These are phyloP conservation scores for Nymphaea thermarum DNA, from an alignment of 164 flowering plant species.

Conservation along the genomic window DNA sequence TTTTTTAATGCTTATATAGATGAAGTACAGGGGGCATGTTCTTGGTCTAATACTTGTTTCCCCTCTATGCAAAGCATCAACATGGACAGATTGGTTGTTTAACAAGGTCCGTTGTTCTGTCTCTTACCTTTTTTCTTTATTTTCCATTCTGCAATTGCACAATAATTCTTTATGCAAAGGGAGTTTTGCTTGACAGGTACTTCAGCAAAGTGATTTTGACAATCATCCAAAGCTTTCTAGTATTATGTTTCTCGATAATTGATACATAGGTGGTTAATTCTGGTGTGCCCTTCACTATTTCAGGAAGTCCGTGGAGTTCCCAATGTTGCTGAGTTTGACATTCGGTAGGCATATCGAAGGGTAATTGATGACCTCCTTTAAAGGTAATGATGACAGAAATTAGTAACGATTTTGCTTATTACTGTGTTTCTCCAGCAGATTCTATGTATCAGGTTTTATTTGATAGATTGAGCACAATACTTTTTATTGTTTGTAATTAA, in stretches of 20 bases:
- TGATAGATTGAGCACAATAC: no score
- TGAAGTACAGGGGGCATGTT: constrained; percentile 55
- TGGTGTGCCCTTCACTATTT: background rate
- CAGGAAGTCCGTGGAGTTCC: constrained; percentile 74
- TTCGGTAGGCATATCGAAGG: constrained; percentile 73
- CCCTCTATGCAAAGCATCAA: constrained; percentile 58
- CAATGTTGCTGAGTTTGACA: constrained; percentile 63
- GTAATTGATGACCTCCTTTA: constrained; percentile 13
- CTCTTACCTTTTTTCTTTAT: no score
- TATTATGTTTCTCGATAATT: background rate
- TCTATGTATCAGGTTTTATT: no score
- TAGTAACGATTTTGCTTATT: no score
- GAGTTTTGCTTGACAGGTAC: constrained; percentile 60
- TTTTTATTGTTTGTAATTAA: no score
- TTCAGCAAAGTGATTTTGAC: constrained; percentile 62
- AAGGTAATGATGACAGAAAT: no score
- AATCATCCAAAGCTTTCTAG: no score
- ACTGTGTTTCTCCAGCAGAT: no score
- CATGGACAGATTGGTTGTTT: constrained; percentile 71
- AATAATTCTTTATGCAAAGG: constrained; percentile 19
- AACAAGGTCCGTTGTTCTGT: constrained; percentile 33
- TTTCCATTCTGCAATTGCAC: no score
- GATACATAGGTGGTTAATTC: background rate
- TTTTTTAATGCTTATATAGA: constrained; percentile 15
- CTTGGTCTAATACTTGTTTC: constrained; percentile 63